A percentile compares a stretch with the other conserved stretches of the same genome.
phyloP scores from a whole-genome alignment of 768 basidiomycete species.

The Agrocybe pediades region DNA sequence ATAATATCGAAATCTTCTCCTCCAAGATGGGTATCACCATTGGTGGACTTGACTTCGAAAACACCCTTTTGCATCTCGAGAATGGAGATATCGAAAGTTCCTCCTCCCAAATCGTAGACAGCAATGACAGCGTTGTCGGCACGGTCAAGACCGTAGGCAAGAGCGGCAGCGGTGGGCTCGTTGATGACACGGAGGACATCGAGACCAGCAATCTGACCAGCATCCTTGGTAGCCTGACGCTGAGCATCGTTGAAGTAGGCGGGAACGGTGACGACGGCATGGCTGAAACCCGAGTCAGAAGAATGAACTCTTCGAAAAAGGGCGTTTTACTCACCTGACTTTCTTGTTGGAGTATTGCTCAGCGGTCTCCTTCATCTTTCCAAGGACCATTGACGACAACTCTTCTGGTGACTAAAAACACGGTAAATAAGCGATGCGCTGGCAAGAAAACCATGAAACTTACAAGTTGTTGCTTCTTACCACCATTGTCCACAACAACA shows the following conservation, averaged over 20 bases:
- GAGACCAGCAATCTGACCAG: constrained; percentile 96
- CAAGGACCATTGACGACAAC: constrained; percentile 83
- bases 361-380: constrained; percentile 96
- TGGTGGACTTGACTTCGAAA: constrained; percentile 99
- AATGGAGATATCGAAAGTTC: constrained; percentile 99
- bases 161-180: constrained; percentile 97
- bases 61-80: constrained; percentile 99
- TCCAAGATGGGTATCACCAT: constrained; percentile 98
- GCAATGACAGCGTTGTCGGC: constrained; percentile 87
- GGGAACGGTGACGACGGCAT: constrained; percentile 93
- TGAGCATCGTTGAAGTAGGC: constrained; percentile 99
- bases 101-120: constrained; percentile 98
- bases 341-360: constrained; percentile 92
- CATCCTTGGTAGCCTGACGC: constrained; percentile 97
- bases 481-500: constrained; percentile 83
- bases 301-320: not conserved
- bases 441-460: constrained; percentile 29
- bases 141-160: constrained; percentile 96
- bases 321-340: constrained; percentile 72
- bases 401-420: constrained; percentile 74
- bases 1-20: constrained; percentile 95
- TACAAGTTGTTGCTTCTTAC: constrained; percentile 80
- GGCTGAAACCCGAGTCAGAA: constrained; percentile 40
- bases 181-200: constrained; percentile 99
- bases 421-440: constrained; percentile 9